Percentiles rank a stretch among this genome's conserved stretches.
phyloP scores from a whole-genome alignment of 768 basidiomycete genomes.

The Boletellus ananas region DNA sequence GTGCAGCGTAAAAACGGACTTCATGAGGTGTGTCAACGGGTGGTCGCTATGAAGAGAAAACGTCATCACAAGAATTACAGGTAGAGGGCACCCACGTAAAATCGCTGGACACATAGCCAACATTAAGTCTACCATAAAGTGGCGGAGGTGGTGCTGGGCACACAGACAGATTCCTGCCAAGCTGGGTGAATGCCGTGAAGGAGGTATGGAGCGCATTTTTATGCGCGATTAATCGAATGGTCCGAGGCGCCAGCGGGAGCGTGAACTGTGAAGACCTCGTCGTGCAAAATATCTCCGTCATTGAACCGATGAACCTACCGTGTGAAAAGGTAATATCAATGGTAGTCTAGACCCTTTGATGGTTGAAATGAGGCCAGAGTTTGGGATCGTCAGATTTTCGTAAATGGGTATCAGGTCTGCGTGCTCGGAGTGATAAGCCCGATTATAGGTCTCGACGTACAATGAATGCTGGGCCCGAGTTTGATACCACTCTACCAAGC shows the following conservation, averaged over 20 bases:
- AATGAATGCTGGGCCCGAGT: conserved; percentile 40
- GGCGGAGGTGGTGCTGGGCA: conserved; percentile 44
- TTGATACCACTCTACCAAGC: conserved; percentile 42
- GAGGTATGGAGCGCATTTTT: conserved; percentile 45
- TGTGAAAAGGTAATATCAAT: conserved; percentile 47
- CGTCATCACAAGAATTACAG: neutral
- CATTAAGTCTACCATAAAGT: conserved; percentile 35
- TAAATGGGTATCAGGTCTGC: conserved; percentile 3
- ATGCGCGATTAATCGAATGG: conserved; percentile 44
- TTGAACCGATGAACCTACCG: conserved; percentile 28
- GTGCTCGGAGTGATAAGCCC: conserved; percentile 17
- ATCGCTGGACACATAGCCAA: conserved; percentile 49
- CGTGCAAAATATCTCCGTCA: neutral
- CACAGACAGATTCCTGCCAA: conserved; percentile 25
- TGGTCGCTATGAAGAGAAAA: conserved; percentile 37
- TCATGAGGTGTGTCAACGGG: conserved; percentile 51
- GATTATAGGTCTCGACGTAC: conserved; percentile 39
- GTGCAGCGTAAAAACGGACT: conserved; percentile 46
- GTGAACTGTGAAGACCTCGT: conserved; percentile 37
- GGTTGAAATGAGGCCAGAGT: conserved; percentile 16
- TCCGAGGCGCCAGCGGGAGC: conserved; percentile 39
- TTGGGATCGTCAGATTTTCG: conserved; percentile 13
- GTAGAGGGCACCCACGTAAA: conserved; percentile 34
- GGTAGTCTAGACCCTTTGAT: conserved; percentile 34
- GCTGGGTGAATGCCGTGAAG: conserved; percentile 37